phyloP scores from a whole-genome alignment of 192 early-diverging fungal genomes.

The Geranomyces variabilis region DNA sequence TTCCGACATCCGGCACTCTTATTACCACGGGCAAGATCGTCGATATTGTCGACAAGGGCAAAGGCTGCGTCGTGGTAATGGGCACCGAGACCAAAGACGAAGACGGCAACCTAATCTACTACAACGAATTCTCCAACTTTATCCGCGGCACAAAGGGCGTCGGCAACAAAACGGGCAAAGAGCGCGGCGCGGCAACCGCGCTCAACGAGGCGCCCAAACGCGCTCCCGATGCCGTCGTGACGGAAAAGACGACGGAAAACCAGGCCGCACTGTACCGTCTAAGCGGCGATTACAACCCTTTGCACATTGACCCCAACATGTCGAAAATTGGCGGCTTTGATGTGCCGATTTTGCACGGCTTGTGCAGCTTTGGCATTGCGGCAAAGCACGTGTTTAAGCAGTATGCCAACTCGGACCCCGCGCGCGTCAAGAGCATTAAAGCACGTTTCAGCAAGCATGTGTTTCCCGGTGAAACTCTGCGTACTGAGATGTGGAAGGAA shows the following conservation, averaged over 20 bases:
- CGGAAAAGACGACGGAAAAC: conserved; percentile 86
- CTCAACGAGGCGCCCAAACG: conserved; percentile 79
- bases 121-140: conserved; percentile 92
- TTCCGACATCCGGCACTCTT: conserved; percentile 84
- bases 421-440: conserved; percentile 83
- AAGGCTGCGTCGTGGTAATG: conserved; percentile 80
- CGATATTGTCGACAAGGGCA: conserved; percentile 97
- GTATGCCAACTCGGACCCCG: conserved; percentile 72
- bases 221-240: conserved; percentile 78
- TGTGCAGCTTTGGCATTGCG: conserved; percentile 91
- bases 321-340: conserved; percentile 93
- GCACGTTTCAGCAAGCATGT: conserved; percentile 83
- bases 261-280: conserved; percentile 97
- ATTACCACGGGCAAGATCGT: conserved; percentile 76
- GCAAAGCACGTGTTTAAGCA: conserved; percentile 85
- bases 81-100: conserved; percentile 83
- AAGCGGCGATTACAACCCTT: conserved; percentile 94
- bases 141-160: conserved; percentile 91
- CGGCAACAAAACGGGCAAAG: conserved; percentile 69
- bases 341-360: conserved; percentile 94
- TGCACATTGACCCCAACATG: conserved; percentile 98
- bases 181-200: conserved; percentile 79
- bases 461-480: conserved; percentile 95
- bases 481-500: conserved; percentile 97
- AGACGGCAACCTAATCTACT: conserved; percentile 72